Base-by-base conservation (phyloP, 2,329 filamentous ascomycete genomes). In the Venturia pyrina region DNA sequence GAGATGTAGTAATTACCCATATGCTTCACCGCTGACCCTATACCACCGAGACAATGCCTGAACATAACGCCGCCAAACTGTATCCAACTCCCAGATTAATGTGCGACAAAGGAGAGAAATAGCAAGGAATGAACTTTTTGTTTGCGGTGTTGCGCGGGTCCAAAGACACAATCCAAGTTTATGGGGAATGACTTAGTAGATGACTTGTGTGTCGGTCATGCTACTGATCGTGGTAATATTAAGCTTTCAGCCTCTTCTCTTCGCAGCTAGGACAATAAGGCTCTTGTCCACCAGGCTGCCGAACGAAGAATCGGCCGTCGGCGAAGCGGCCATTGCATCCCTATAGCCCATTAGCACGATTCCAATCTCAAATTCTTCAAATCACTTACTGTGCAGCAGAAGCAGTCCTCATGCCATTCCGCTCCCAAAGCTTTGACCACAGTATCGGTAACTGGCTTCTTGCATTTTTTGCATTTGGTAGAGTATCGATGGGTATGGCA, bases 341-440 rank as follows among this genome's bases (percentile, higher is more conserved):
- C 78, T 86, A 76, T 61, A 34, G 19, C 4, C 48, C 21, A 65
- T 32, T 21, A 67, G 59, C 10, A 37, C 40, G 56, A 40, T 8
- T 65, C 13, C 28, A 19, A 32, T 32, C 11, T 7, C 40, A 63
- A 8, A 5, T 5, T 61, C n/a, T 15, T 67, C n/a, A 19, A 24
- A 43, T 8, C 24, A 76, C 79, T 75, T 73, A 82, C 81, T 70
- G 76, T 83, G 74, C 95, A 99, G 66, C 88, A 87, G 78, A 99
- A 99, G 76, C 95, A 99, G 67, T 87, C 82, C 65, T 91, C 88
- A 77, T 99, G 95, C 93, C 95, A 99, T 79, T 98, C 93, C 15
- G 86, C 87, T 5, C 91, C 93, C 56, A 99, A 81, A 0, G 95
- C 95, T 73, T 89, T 88, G 24, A 99, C 87, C 67, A 97, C 96